Evolutionary conservation across 2,329 filamentous ascomycete genomes (phyloP), one percentile per base, ranked within the genome.

Genomic region (Clathrospora elynae): DNA sequence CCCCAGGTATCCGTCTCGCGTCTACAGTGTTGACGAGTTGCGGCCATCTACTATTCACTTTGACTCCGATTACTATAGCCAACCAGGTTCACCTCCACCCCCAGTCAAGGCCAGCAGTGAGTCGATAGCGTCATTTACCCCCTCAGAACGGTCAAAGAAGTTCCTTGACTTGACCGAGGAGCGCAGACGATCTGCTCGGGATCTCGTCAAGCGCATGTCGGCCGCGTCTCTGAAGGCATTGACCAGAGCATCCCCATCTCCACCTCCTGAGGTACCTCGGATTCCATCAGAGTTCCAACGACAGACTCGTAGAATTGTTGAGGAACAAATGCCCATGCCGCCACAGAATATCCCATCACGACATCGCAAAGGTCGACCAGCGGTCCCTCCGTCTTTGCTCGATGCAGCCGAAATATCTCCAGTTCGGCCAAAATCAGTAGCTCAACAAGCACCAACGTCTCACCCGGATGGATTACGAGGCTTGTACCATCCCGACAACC

Each of bases 31-130:
- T 17, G 64, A 69, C 24, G 67, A 67, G 28, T 61, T 62, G 4
- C 54, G 63, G 5, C 63, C 65, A n/a, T 66, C 66, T n/a, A 69
- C 66, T 7, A 64, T 59, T 23, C 59, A 68, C 31, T 62, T 64
- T 25, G 63, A 67, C 34, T 70, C 67, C 12, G 67, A 70, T 31
- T 70, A 70, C 38, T 70, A 66, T 46, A 69, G 66, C 33, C 66
- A 68, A 41, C 61, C 65, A 28, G 56, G 46, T 6, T 68, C 65
- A 16, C 67, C 66, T 24, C 58, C 52, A 12, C 65, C 64, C 26
- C 59, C 55, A 18, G 48, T 49, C 11, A 54, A 57, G 30, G 22
- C 35, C 2, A 60, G 57, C 35, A 59, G 42, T 11, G 55, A 59
- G 12, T 59, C 57, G 0, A 28, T 58, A n/a, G 36, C 17, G 11